A percentile compares a stretch with the other conserved stretches of the same genome.
phyloP scores from a whole-genome alignment of 495 filamentous ascomycete genomes.

The Thozetella sp. region DNA sequence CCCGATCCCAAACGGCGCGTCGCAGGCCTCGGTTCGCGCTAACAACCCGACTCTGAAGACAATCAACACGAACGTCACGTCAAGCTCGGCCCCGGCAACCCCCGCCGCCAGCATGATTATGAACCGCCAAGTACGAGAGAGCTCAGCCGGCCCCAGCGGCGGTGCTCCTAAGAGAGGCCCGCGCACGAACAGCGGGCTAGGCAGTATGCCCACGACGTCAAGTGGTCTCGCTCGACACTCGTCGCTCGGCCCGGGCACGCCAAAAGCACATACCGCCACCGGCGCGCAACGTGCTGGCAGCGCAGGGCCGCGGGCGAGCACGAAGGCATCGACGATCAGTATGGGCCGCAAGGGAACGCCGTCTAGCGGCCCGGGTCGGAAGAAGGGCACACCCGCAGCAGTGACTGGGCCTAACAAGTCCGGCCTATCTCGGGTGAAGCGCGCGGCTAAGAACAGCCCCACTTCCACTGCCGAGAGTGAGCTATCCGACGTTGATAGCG shows the following conservation, averaged over 20 bases:
- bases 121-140: conserved; percentile 69
- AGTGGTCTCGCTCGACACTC: conserved; percentile 78
- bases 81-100: conserved; percentile 66
- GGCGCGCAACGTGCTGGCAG: conserved; percentile 67
- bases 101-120: conserved; percentile 64
- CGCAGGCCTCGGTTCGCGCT: conserved; percentile 26
- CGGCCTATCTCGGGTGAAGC: conserved; percentile 52
- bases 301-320: conserved; percentile 63
- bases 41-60: conserved; percentile 37
- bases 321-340: conserved; percentile 40
- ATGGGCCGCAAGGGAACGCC: conserved; percentile 64
- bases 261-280: conserved; percentile 68
- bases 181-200: conserved; percentile 65
- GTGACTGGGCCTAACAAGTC: conserved; percentile 42
- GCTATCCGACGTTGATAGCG: conserved; percentile 66
- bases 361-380: conserved; percentile 53
- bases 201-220: conserved; percentile 66
- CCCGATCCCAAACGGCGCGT: conserved; percentile 47
- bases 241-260: conserved; percentile 82
- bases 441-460: conserved; percentile 61
- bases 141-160: conserved; percentile 67
- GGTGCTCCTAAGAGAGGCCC: conserved; percentile 69
- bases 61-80: conserved; percentile 38
- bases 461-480: conserved; percentile 60
- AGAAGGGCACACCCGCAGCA: conserved; percentile 58